A percentile compares a stretch with the other conserved stretches of the same genome.
These are phyloP conservation scores for Narthecium ossifragum DNA, from an alignment of 106 monocot species.

Conservation along the genomic window DNA sequence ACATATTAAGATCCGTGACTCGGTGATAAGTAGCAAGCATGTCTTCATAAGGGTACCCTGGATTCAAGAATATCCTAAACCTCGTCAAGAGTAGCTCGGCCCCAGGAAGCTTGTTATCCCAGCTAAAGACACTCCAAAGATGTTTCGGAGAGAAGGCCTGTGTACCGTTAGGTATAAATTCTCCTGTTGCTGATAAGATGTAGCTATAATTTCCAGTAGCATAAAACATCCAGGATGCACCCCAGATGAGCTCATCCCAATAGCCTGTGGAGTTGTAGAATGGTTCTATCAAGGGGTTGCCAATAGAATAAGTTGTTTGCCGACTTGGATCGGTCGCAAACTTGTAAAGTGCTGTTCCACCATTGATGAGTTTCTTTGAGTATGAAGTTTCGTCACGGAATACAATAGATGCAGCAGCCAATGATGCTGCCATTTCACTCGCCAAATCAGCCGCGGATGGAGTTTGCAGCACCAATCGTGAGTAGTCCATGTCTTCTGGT, in stretches of 20 bases:
- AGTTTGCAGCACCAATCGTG: not conserved
- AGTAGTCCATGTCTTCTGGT: slow-evolving; percentile 11
- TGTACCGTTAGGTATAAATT: slow-evolving; percentile 27
- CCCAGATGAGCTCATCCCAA: slow-evolving; percentile 64
- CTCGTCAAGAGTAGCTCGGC: slow-evolving; percentile 39
- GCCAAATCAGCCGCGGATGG: not conserved
- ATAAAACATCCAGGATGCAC: slow-evolving; percentile 47
- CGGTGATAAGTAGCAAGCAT: slow-evolving; percentile 41
- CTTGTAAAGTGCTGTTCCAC: slow-evolving; percentile 24
- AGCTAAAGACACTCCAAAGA: slow-evolving; percentile 41
- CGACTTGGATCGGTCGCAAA: slow-evolving; percentile 20
- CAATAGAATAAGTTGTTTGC: slow-evolving; percentile 21
- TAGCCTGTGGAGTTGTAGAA: slow-evolving; percentile 60
- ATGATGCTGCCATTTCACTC: not conserved
- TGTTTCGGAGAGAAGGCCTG: slow-evolving; percentile 19
- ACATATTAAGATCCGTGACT: slow-evolving; percentile 31
- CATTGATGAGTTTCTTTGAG: slow-evolving; percentile 31
- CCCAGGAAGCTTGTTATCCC: slow-evolving; percentile 66
- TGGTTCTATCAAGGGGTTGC: slow-evolving; percentile 7
- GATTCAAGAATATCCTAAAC: slow-evolving; percentile 51
- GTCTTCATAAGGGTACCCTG: slow-evolving; percentile 58
- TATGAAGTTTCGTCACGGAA: not conserved
- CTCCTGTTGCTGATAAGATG: slow-evolving; percentile 22
- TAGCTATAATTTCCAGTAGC: slow-evolving; percentile 56
- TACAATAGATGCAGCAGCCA: slow-evolving; percentile 4